Evolutionary conservation across 1,139 yeast species (phyloP), one percentile per base, ranked within the genome.

Genomic region (Suhomyces guaymorum): DNA sequence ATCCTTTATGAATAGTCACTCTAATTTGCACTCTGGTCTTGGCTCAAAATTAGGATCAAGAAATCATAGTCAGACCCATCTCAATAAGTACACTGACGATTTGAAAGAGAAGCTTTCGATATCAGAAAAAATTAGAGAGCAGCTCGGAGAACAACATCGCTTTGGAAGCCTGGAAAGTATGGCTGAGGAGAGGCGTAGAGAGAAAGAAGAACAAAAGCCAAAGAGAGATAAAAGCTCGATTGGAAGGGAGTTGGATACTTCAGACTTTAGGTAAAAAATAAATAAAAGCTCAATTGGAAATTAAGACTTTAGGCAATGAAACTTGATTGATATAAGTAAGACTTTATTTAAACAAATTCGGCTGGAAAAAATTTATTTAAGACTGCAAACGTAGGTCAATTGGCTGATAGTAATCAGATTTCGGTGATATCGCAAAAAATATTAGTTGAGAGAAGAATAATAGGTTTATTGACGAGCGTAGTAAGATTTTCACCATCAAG

Each of bases 41-140:
- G 48, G 50, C 3, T 46, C 52, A 7, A 32, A 33, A 9, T 29
- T 55, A 15, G 48, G 50, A 7, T 62, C 72, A 2, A 54, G 58
- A 35, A 61, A 51, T 31, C 70, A 65, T 7, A 66, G 72, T 4
- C 42, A 49, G 4, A 51, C 57, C 10, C 65, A 63, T 40, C 51
- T 68, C 21, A 39, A 39, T 11, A 48, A 48, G 23, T 27, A 46
- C 28, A 22, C 29, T 7, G 43, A 40, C 23, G 61, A 58, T 24
- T 29, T 57, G 33, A 63, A 55, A 37, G 57, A 59, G 21, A 66
- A 65, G 35, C 48, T 57, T 26, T 48, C 59, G 9, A 49, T 66
- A 31, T 52, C 64, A 9, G 70, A 63, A 33, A 47, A 59, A 9
- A 70, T 70, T 31, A 54, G 75, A 34, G 75, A 69, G 30, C 52